phyloP scores from a whole-genome alignment of 208 protist genomes.

The Acanthamoeba culbertsoni region DNA sequence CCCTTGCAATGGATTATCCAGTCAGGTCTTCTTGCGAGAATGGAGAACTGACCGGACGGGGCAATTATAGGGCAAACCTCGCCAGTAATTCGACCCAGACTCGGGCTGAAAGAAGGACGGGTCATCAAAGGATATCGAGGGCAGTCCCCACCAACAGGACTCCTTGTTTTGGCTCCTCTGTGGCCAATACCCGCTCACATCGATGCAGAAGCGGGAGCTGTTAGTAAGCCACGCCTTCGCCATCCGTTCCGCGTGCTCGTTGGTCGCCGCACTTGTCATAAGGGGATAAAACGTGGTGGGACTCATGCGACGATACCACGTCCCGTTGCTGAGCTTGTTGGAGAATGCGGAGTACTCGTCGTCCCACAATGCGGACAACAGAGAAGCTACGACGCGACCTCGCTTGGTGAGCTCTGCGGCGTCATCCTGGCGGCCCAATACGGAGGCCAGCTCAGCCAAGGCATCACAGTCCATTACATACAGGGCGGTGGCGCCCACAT shows the following conservation, averaged over 20 bases:
- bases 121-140: neutral
- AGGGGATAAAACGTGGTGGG: neutral
- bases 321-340: neutral
- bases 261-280: neutral
- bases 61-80: neutral
- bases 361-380: neutral
- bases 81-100: neutral
- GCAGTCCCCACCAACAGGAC: neutral
- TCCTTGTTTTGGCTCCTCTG: neutral
- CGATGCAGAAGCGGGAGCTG: slow-evolving; percentile 32
- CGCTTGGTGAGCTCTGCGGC: neutral
- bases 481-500: neutral
- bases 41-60: no score
- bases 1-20: neutral
- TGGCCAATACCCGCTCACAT: neutral
- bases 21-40: neutral
- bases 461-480: neutral
- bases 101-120: neutral
- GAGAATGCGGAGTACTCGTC: neutral
- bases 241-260: neutral
- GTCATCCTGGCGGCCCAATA: neutral
- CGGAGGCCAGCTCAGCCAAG: neutral
- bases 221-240: neutral
- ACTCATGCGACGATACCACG: neutral
- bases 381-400: neutral